Evolutionary conservation across 1,284 basidiomycete genomes (phyloP).

Genomic region (Ceraceosorus bombacis): DNA sequence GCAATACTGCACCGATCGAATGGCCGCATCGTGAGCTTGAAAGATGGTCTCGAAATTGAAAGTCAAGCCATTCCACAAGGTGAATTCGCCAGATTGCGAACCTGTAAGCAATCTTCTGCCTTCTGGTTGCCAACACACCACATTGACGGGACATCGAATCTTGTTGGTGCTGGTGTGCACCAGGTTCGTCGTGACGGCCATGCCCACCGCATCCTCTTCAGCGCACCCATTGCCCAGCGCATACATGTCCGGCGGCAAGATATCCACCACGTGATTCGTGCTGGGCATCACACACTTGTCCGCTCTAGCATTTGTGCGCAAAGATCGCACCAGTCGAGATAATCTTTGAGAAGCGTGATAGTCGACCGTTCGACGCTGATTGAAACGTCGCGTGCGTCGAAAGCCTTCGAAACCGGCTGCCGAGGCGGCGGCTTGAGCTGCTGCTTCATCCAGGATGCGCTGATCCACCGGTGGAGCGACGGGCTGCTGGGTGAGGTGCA

Average conservation of each 20-base stretch:
- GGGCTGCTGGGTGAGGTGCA: slow-evolving; percentile 54
- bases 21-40: slow-evolving; percentile 90
- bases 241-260: neutral
- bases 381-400: slow-evolving; percentile 73
- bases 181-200: slow-evolving; percentile 86
- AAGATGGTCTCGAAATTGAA: slow-evolving; percentile 99
- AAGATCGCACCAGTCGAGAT: slow-evolving; percentile 8
- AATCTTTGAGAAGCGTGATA: slow-evolving; percentile 55
- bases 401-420: slow-evolving; percentile 54
- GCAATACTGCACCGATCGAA: slow-evolving; percentile 80
- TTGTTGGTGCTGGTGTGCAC: slow-evolving; percentile 98
- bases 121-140: slow-evolving; percentile 79
- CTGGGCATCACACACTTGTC: slow-evolving; percentile 24
- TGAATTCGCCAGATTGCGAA: slow-evolving; percentile 94
- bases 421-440: slow-evolving; percentile 53
- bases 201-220: neutral
- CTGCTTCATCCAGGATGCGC: slow-evolving; percentile 67
- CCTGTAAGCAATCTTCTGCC: slow-evolving; percentile 85
- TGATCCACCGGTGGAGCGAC: slow-evolving; percentile 69
- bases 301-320: slow-evolving; percentile 1
- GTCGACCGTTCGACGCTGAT: slow-evolving; percentile 86
- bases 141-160: slow-evolving; percentile 90
- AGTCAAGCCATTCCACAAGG: slow-evolving; percentile 94
- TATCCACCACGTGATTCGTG: slow-evolving; percentile 27
- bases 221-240: neutral